Conservation (phyloP, 345 rosid genomes). For the Arabis hirsuta region DNA sequence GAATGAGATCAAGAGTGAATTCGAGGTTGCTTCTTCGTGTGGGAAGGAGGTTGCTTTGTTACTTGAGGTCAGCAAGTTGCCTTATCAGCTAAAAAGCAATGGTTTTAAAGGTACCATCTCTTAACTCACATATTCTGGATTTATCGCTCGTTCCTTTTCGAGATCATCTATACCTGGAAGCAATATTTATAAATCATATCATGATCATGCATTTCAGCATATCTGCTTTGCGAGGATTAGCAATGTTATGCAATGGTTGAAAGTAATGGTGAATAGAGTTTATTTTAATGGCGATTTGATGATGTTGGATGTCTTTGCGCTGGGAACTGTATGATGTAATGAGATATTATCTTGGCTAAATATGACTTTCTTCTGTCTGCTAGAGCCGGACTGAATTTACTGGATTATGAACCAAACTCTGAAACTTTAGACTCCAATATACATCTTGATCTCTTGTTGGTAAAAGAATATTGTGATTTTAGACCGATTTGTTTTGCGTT, state of each 20-base stretch:
- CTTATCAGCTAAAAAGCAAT: constrained; percentile 66
- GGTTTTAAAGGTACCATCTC: constrained; percentile 63
- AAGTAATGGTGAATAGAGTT: not conserved
- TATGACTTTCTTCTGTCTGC: no score
- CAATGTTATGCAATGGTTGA: constrained; percentile 4
- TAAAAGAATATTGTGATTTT: not conserved
- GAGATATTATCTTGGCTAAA: not conserved
- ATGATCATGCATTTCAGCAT: constrained; percentile 1
- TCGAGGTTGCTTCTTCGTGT: constrained; percentile 70
- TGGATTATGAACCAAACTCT: not conserved
- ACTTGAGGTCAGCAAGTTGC: constrained; percentile 89
- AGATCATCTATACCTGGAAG: not conserved
- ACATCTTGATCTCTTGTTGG: not conserved
- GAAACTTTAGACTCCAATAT: not conserved
- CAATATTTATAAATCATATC: constrained; percentile 1
- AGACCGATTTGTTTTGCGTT: not conserved
- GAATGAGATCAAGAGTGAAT: constrained; percentile 82
- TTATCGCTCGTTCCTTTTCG: not conserved
- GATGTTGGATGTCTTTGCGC: not conserved
- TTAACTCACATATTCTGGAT: constrained; percentile 16
- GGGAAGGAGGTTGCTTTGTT: constrained; percentile 88
- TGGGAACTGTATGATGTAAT: not conserved
- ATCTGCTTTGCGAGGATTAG: constrained; percentile 2
- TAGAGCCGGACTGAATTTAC: no score
- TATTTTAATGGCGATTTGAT: not conserved